Base-by-base conservation (phyloP, 2,329 filamentous ascomycete species). In the Penicillium hordei region DNA sequence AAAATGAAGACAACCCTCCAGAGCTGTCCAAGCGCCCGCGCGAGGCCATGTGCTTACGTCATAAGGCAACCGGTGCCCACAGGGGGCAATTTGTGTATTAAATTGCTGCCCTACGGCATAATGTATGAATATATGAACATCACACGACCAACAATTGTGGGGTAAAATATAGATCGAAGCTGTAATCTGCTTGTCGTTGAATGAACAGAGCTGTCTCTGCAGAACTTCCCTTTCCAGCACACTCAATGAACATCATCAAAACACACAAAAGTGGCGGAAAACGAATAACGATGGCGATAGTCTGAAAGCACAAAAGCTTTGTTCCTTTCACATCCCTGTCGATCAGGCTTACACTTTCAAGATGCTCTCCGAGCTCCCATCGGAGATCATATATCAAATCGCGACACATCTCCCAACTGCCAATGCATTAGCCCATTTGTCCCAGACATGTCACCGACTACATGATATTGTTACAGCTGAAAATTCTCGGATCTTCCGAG, bases 401-500 rank as follows among this genome's bases (percentile, higher is more conserved):
- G 71, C 73, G 48, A 64, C 63, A 51, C 69, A 74, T 66, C 70
- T 85, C 8, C 77, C 80, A 1, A 78, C 77, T 13, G 78, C 78
- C 5, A 76, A 72, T 52, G 73, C 76, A 23, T 63, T 85, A 39
- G 65, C 73, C 15, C 68, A 71, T 57, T 71, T 86, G 19, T 74
- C 78, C 3, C 72, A 72, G 38, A 80, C 79, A 17, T 82, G 76
- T 63, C 78, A 69, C 48, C 72, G 70, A 38, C 69, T 85, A 12
- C 69, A 82, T 62, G 61, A 68, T 9, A 77, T 81, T 55, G 70
- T 83, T 36, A 70, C 76, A 6, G 74, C 76, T 42, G 76, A 81
- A 55, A 77, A 82, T 45, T 83, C 80, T 72, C 75, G 78, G 33
- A 72, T 78, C 12, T 78, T 77, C 48, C 73, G 71, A 45, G 73